phyloP scores from a whole-genome alignment of 768 basidiomycete species.

The Boletus sensibilis region DNA sequence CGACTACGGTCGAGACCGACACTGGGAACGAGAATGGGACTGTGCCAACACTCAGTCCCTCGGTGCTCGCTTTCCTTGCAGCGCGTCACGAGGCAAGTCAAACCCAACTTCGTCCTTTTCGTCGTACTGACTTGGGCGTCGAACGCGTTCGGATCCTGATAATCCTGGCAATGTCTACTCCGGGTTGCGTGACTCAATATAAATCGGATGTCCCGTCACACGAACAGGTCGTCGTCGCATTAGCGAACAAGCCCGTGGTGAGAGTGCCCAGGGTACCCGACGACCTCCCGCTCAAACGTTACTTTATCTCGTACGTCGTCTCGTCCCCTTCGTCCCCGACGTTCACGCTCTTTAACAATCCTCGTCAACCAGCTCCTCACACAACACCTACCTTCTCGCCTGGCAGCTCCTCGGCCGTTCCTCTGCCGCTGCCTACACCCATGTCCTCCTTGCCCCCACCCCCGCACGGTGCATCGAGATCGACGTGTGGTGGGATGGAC shows the following conservation, averaged over 20 bases:
- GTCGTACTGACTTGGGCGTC: not conserved
- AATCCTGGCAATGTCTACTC: not conserved
- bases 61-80: slow-evolving; percentile 37
- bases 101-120: not conserved
- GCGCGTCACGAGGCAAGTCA: slow-evolving; percentile 33
- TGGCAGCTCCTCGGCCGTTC: slow-evolving; percentile 55
- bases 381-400: slow-evolving; percentile 64
- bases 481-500: slow-evolving; percentile 56
- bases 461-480: slow-evolving; percentile 61
- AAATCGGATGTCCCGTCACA: not conserved
- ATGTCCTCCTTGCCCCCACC: slow-evolving; percentile 46
- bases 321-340: not conserved
- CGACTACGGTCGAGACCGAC: not conserved
- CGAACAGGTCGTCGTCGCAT: slow-evolving; percentile 23
- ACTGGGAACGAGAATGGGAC: not conserved
- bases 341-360: not conserved
- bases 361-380: slow-evolving; percentile 43
- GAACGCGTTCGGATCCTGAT: not conserved
- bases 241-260: slow-evolving; percentile 41
- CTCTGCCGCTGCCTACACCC: slow-evolving; percentile 52
- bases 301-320: slow-evolving; percentile 50
- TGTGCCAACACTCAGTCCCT: slow-evolving; percentile 35
- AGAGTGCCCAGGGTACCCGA: slow-evolving; percentile 35
- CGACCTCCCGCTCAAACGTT: slow-evolving; percentile 49
- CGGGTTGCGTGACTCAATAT: not conserved